Evolutionary conservation across 2,329 filamentous ascomycete species (phyloP).

Genomic region (Aspergillus phoenicis): DNA sequence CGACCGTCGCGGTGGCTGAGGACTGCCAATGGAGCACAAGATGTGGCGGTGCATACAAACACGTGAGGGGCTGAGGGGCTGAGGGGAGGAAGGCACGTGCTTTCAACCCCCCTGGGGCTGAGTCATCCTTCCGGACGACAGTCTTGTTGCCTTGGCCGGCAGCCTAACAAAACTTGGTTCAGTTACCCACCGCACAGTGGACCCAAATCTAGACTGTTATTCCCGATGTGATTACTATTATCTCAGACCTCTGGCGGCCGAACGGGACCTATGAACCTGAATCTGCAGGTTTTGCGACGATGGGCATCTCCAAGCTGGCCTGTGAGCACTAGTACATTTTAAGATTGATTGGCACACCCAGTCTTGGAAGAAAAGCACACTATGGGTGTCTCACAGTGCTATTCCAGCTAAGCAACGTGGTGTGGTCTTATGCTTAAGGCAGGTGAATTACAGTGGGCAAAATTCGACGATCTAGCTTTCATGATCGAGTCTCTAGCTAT

Average conservation of each 20-base stretch:
- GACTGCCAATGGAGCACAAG: neutral
- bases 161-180: neutral
- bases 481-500: neutral
- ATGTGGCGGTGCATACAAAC: conserved; percentile 4
- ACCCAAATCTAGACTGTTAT: conserved; percentile 3
- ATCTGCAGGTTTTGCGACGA: neutral
- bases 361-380: neutral
- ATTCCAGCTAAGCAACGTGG: neutral
- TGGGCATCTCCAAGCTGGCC: neutral
- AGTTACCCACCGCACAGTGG: neutral
- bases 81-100: neutral
- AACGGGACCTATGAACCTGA: neutral
- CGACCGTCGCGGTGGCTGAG: conserved; percentile 20
- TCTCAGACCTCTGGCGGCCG: neutral
- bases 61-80: conserved; percentile 5
- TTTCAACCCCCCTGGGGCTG: neutral
- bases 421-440: neutral
- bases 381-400: neutral
- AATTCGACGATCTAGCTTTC: too few relatives aligned
- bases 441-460: neutral
- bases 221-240: neutral
- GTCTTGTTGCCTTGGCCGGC: neutral
- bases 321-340: neutral
- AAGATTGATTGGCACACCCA: too few relatives aligned
- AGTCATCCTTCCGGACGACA: neutral